Evolutionary conservation across 1,284 basidiomycete species (phyloP).

Genomic region (Amylostereum chailletii): DNA sequence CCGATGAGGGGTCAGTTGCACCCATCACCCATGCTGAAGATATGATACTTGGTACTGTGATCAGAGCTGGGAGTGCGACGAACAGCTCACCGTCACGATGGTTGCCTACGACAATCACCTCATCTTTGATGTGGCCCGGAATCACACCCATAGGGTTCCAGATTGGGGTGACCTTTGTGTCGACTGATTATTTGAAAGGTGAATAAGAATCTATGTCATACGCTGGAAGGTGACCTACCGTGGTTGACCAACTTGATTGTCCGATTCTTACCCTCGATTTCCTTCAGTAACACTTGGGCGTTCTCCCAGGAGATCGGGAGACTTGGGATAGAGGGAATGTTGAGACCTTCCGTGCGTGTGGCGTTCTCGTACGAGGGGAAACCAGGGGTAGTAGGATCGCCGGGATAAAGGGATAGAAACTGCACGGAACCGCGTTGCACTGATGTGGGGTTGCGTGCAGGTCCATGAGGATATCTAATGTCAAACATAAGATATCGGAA

Average conservation of each 20-base stretch:
- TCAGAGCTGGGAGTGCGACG: neutral
- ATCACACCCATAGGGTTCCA: constrained; percentile 89
- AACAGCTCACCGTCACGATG: constrained; percentile 69
- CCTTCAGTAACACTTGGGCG: constrained; percentile 50
- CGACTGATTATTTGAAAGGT: constrained; percentile 33
- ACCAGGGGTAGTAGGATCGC: constrained; percentile 83
- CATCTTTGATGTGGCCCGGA: constrained; percentile 81
- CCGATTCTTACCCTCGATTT: constrained; percentile 43
- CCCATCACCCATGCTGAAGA: constrained; percentile 47
- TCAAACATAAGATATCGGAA: neutral
- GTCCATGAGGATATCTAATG: constrained; percentile 68
- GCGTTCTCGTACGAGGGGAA: constrained; percentile 82
- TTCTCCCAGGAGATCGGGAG: constrained; percentile 70
- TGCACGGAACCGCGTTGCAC: constrained; percentile 88
- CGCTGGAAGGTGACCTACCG: constrained; percentile 27
- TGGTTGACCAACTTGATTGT: constrained; percentile 55
- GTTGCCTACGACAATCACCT: constrained; percentile 80
- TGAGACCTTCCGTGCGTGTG: constrained; percentile 57
- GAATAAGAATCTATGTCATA: constrained; percentile 4
- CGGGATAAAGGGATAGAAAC: constrained; percentile 75
- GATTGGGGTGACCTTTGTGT: constrained; percentile 73
- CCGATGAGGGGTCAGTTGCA: constrained; percentile 81
- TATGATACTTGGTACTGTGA: neutral
- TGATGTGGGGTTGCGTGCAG: constrained; percentile 77
- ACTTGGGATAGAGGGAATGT: constrained; percentile 79